Conservation (phyloP, 2,329 filamentous ascomycete genomes). For the Sporothrix protearum region DNA sequence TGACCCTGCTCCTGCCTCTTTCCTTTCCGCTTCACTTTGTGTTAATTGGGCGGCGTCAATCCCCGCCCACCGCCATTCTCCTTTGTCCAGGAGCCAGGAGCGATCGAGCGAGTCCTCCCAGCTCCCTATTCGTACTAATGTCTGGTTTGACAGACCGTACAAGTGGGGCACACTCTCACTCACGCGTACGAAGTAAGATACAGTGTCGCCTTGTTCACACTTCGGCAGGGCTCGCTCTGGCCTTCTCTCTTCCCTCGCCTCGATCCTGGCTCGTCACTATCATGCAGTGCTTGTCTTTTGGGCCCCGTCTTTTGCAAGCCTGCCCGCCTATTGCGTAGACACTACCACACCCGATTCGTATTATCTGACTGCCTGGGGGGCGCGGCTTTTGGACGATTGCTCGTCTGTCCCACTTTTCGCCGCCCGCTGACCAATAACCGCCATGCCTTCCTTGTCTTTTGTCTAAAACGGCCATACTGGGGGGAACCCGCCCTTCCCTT, state of each 20-base stretch:
- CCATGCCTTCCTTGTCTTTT: constrained; percentile 12
- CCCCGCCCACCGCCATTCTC: constrained; percentile 5
- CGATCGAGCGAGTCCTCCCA: neutral
- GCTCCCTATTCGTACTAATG: neutral
- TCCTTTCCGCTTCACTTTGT: neutral
- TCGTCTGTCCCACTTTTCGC: constrained; percentile 23
- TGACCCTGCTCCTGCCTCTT: neutral
- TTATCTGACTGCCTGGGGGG: constrained; percentile 17
- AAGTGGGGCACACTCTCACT: constrained; percentile 3
- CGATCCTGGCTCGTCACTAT: neutral
- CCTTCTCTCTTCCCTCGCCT: neutral
- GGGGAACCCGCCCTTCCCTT: constrained; percentile 9
- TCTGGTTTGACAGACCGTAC: neutral
- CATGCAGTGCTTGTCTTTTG: constrained; percentile 8
- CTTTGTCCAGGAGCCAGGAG: neutral
- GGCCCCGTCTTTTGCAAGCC: constrained; percentile 9
- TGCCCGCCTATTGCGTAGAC: constrained; percentile 14
- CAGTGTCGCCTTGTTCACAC: neutral
- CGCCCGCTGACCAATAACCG: constrained; percentile 22
- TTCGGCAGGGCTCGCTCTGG: neutral
- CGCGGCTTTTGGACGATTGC: constrained; percentile 13
- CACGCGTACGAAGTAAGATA: neutral
- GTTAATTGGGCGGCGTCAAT: neutral
- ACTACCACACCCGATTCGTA: constrained; percentile 18
- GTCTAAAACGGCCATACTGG: constrained; percentile 17